phyloP scores from a whole-genome alignment of 2,329 filamentous ascomycete species.

The Kalmusia sp. region DNA sequence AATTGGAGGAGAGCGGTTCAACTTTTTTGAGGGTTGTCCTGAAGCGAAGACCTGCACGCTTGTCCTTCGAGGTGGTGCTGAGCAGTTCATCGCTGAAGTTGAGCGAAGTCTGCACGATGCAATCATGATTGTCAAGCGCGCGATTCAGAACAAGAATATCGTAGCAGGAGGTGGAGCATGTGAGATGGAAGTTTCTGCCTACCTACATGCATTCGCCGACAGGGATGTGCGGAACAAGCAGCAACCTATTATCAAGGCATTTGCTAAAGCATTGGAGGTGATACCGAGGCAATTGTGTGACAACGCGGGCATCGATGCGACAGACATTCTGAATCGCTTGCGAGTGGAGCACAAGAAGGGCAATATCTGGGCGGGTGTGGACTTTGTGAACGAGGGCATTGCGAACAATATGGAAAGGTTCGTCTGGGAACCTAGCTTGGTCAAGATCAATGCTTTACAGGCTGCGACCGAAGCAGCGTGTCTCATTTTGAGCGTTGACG shows the following conservation, averaged over 20 bases:
- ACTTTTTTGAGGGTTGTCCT: slow-evolving; percentile 97
- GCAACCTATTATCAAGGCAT: slow-evolving; percentile 96
- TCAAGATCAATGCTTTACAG: slow-evolving; percentile 97
- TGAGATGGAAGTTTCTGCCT: slow-evolving; percentile 96
- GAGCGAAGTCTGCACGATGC: slow-evolving; percentile 97
- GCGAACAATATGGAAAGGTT: slow-evolving; percentile 94
- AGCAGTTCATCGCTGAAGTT: slow-evolving; percentile 99
- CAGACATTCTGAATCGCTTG: slow-evolving; percentile 94
- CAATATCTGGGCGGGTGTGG: slow-evolving; percentile 92
- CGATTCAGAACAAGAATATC: slow-evolving; percentile 92
- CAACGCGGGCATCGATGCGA: slow-evolving; percentile 97
- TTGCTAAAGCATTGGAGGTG: slow-evolving; percentile 95
- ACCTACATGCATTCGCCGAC: slow-evolving; percentile 91
- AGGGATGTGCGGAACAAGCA: slow-evolving; percentile 93
- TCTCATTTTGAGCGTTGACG: slow-evolving; percentile 93
- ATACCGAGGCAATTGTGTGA: slow-evolving; percentile 97
- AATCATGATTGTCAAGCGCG: slow-evolving; percentile 99
- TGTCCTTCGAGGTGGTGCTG: slow-evolving; percentile 91
- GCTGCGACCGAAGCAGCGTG: slow-evolving; percentile 95
- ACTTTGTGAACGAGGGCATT: slow-evolving; percentile 91
- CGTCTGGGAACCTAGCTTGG: slow-evolving; percentile 95
- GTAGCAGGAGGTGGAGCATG: slow-evolving; percentile 93
- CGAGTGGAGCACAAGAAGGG: slow-evolving; percentile 96
- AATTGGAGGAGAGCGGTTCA: slow-evolving; percentile 96
- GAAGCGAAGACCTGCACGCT: slow-evolving; percentile 96